Evolutionary conservation across 768 basidiomycete species (phyloP).

Genomic region (Tricholoma matsutake): DNA sequence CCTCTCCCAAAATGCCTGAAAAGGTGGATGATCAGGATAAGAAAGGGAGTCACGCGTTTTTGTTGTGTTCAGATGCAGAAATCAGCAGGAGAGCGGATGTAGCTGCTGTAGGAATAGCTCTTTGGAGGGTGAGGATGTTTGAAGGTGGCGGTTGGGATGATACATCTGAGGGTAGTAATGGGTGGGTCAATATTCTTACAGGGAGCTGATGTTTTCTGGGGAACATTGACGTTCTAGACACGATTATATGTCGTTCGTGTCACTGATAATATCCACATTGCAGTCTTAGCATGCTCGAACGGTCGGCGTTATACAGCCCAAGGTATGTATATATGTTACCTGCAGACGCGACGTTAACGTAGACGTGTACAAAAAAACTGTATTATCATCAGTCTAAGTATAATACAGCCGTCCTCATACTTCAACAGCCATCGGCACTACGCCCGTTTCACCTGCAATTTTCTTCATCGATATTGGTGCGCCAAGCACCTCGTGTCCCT

Average conservation of each 20-base stretch:
- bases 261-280: background rate
- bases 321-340: background rate
- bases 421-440: constrained; percentile 50
- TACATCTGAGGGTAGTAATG: constrained; percentile 12
- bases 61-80: constrained; percentile 52
- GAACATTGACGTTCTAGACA: background rate
- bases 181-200: constrained; percentile 1
- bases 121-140: constrained; percentile 82
- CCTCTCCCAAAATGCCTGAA: background rate
- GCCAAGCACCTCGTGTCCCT: constrained; percentile 71
- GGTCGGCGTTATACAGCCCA: background rate
- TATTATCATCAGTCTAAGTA: background rate
- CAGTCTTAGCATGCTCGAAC: too few species aligned
- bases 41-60: constrained; percentile 63
- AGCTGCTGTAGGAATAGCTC: constrained; percentile 61
- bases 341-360: background rate
- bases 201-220: background rate
- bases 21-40: background rate
- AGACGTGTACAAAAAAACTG: background rate
- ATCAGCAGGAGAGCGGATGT: constrained; percentile 55
- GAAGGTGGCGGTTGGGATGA: constrained; percentile 58
- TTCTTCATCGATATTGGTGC: constrained; percentile 28
- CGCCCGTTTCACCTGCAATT: constrained; percentile 28
- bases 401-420: constrained; percentile 22
- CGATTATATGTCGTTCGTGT: too few species aligned